phyloP scores from a whole-genome alignment of 192 early-diverging fungal species.

The Entrophospora sp. region DNA sequence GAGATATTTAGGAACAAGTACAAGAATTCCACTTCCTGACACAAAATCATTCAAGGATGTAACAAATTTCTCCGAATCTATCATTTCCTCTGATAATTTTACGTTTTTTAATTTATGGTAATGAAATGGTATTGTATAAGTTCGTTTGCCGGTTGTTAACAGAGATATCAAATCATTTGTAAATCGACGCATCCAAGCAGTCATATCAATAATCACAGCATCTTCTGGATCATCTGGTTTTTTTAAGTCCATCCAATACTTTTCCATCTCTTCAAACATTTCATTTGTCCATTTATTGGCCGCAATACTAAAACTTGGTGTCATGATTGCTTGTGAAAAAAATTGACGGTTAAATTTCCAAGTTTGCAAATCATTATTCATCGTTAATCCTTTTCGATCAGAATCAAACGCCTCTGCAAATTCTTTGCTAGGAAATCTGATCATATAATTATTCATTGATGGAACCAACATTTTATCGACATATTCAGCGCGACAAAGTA shows the following conservation, averaged over 20 bases:
- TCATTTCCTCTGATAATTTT: background rate
- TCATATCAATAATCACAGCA: background rate
- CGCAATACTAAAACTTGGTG: background rate
- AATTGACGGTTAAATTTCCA: slow-evolving; percentile 8
- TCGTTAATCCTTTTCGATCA: background rate
- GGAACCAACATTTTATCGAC: background rate
- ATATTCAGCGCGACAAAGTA: background rate
- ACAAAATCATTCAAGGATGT: slow-evolving; percentile 2
- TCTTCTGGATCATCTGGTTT: background rate
- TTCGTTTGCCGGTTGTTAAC: background rate
- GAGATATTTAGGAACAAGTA: too few relatives aligned
- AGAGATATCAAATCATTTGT: slow-evolving; percentile 6
- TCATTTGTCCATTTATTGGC: background rate
- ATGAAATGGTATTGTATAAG: background rate
- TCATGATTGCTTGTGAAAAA: background rate
- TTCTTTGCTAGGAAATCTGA: background rate
- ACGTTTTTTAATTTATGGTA: background rate
- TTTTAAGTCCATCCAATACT: too few relatives aligned
- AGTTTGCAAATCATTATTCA: background rate
- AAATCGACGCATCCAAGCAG: slow-evolving; percentile 12
- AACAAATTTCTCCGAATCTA: slow-evolving; percentile 3
- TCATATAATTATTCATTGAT: background rate
- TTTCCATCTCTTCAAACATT: background rate
- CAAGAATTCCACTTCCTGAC: too few relatives aligned
- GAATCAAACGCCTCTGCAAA: background rate